Evolutionary conservation across 139 green algal genomes (phyloP).

Genomic region (Chlorella sp.): DNA sequence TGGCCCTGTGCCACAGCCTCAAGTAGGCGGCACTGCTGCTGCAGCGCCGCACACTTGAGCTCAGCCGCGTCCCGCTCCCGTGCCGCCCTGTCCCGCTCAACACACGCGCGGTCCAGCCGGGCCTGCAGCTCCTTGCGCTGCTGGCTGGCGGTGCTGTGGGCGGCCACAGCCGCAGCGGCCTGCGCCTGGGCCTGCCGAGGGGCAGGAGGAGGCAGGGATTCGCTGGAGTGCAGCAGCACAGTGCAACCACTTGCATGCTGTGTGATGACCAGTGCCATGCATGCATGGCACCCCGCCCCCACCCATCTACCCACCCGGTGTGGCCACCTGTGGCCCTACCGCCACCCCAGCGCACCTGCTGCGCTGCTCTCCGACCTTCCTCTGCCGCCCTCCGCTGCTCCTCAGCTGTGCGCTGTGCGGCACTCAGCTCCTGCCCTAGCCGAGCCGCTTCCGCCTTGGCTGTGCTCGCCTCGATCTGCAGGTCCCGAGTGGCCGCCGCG

Average conservation of each 20-base stretch:
- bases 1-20: conserved; percentile 16
- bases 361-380: background rate
- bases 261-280: no score
- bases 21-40: conserved; percentile 32
- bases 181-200: conserved; percentile 1
- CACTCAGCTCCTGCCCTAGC: conserved; percentile 4
- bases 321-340: no score
- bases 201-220: background rate
- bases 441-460: background rate
- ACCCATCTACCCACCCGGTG: no score
- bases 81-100: conserved; percentile 20
- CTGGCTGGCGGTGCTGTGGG: background rate
- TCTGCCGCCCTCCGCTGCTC: background rate
- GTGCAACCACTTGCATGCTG: background rate
- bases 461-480: conserved; percentile 12
- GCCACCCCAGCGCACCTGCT: background rate
- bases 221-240: background rate
- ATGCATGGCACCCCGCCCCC: no score
- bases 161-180: background rate
- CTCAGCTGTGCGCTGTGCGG: background rate
- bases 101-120: conserved; percentile 12
- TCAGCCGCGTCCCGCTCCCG: background rate
- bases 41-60: background rate
- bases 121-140: conserved; percentile 28
- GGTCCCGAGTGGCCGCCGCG: background rate